Evolutionary conservation across 768 basidiomycete species (phyloP), one percentile per base, ranked within the genome.

Genomic region (Hortiboletus flavorubellus): DNA sequence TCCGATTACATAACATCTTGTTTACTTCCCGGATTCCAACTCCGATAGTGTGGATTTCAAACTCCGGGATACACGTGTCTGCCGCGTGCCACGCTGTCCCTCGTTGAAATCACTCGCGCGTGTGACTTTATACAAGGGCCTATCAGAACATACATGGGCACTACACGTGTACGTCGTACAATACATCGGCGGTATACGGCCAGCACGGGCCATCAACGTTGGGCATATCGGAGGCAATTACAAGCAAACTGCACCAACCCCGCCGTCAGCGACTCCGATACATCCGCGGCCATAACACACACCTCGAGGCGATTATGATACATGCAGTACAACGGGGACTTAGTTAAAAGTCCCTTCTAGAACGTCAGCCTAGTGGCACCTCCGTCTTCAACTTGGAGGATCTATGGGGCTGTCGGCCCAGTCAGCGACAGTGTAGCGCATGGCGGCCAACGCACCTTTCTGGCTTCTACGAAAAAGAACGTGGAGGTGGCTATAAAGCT

Each of bases 391-490:
- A 5, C 49, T 23, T 58, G 42, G 64, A 60, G 51, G 58, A 46
- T 52, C 55, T 61, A 48, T 58, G 51, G 11, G 67, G 67, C 67
- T 68, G 26, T 14, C n/a, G 31, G 15, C 52, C 5, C 51, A 2
- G 49, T 67, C 43, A 67, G 58, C 44, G 9, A 48, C 21, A 16
- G 38, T 1, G 35, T 2, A 21, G 35, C 37, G 2, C 21, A 52
- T 48, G 12, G 18, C 49, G 57, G 54, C 49, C 38, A 40, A 55
- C 67, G 30, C 43, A 67, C 65, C 67, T 53, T 56, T 64, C 55
- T 63, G 51, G 58, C 65, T 54, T 67, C 65, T 59, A 66, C 67
- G 18, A 57, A 67, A 68, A 67, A 67, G 65, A 67, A 67, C 37
- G 65, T 68, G 54, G 65, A 67, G 44, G 47, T 49, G 4, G 65